phyloP scores from a whole-genome alignment of 2,329 filamentous ascomycete genomes.

The Coleophoma eucalyptorum region DNA sequence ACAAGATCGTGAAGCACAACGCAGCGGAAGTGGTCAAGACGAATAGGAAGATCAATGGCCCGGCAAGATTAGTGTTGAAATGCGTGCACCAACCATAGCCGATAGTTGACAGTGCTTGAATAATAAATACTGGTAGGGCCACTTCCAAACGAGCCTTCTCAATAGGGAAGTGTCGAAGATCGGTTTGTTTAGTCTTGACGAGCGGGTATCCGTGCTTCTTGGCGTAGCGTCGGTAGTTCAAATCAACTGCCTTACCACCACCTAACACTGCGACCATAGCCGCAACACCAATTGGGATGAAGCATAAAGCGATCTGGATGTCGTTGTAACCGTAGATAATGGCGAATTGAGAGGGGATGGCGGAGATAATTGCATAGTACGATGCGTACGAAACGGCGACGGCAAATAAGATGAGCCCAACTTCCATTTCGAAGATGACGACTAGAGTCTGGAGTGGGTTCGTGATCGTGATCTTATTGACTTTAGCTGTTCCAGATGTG shows the following conservation, averaged over 20 bases:
- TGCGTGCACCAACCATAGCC: conserved; percentile 2
- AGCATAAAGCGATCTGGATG: conserved; percentile 21
- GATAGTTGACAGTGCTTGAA: not conserved
- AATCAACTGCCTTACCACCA: conserved; percentile 56
- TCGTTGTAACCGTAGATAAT: conserved; percentile 16
- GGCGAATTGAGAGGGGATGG: conserved; percentile 18
- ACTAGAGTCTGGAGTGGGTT: conserved; percentile 1
- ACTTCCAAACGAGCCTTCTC: conserved; percentile 3
- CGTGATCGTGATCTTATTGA: too few species aligned
- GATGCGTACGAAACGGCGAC: conserved; percentile 19
- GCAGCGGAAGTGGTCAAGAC: not conserved
- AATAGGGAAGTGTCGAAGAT: not conserved
- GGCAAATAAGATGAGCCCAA: conserved; percentile 18
- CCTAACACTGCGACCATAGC: conserved; percentile 39
- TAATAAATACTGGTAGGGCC: not conserved
- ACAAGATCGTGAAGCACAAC: not conserved
- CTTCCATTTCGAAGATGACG: conserved; percentile 15
- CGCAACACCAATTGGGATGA: conserved; percentile 39
- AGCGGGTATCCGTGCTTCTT: not conserved
- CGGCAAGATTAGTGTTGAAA: not conserved
- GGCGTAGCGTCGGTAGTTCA: conserved; percentile 55
- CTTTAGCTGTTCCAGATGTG: too few species aligned
- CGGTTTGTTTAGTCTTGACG: not conserved
- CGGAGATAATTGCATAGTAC: conserved; percentile 21
- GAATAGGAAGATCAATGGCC: conserved; percentile 1